Base-by-base conservation (phyloP, 768 basidiomycete species). In the Suillus subluteus region DNA sequence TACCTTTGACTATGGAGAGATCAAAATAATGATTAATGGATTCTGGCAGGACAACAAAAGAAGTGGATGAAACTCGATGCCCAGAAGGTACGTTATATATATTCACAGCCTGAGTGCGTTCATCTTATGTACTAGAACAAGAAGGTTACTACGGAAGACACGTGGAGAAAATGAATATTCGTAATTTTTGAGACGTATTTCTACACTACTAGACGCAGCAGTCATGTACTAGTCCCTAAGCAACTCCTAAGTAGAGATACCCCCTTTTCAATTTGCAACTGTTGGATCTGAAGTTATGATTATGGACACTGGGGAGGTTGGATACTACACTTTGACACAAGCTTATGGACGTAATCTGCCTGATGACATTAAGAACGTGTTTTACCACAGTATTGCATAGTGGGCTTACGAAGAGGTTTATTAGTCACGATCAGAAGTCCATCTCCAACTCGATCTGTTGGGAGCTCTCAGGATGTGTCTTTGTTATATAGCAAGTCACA, bases 401-500 rank as follows among this genome's bases (percentile, higher is more conserved):
- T 35, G 37, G 9, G 21, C 54, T 55, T 55, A 32, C 21, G 4
- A n/a, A 3, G 55, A 56, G 55, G 11, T 7, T n/a, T n/a, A n/a
- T n/a, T 35, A 21, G 32, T 7, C 50, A 11, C 30, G 26, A 64
- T 65, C 21, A 59, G 7, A 73, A 71, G 0, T 58, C 35, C 46
- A 73, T 30, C 7, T 69, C 7, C 23, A 73, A 23, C 16, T 59
- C 50, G n/a, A 72, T 41, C 71, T 74, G 9, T 23, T 37, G 41
- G 15, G 8, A 11, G 16, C 9, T 37, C 32, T 54, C 18, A 5
- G 1, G 3, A 64, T 44, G 37, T 40, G 41, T 21, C 11, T 6
- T 4, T 61, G 18, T 21, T 43, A 9, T 70, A 61, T 23, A 46
- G 15, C 18, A 41, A 16, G 16, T 6, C 9, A 46, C 65, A 40